Conservation (phyloP, 352 stramenopile species). For the Blastocystis sp. region DNA sequence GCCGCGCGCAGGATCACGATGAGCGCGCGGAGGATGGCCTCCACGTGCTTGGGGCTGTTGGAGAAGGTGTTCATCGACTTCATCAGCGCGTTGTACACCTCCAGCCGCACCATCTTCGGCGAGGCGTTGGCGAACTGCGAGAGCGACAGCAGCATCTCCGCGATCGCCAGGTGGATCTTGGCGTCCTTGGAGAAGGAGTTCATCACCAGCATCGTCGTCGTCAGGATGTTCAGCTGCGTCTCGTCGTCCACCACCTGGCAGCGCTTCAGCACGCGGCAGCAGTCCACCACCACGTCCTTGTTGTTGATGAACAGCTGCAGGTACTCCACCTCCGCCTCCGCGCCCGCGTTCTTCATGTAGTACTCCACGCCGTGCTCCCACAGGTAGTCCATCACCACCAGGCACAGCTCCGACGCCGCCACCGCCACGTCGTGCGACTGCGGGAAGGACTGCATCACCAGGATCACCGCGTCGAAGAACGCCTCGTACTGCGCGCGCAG, state of each 20-base stretch:
- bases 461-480: slow-evolving; percentile 43
- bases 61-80: slow-evolving; percentile 55
- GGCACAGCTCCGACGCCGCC: slow-evolving; percentile 19
- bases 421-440: slow-evolving; percentile 46
- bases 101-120: slow-evolving; percentile 60
- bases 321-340: slow-evolving; percentile 33
- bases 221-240: slow-evolving; percentile 45
- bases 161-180: slow-evolving; percentile 50
- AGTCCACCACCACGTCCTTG: slow-evolving; percentile 54
- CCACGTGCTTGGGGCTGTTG: slow-evolving; percentile 22
- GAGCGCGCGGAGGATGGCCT: slow-evolving; percentile 44
- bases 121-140: slow-evolving; percentile 26
- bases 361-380: slow-evolving; percentile 53
- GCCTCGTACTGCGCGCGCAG: neutral
- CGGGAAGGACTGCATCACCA: slow-evolving; percentile 29
- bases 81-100: slow-evolving; percentile 63
- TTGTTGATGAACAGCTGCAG: slow-evolving; percentile 63
- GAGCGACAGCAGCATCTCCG: slow-evolving; percentile 37
- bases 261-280: slow-evolving; percentile 47
- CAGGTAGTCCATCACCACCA: slow-evolving; percentile 56
- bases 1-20: slow-evolving; percentile 31
- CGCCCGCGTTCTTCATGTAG: slow-evolving; percentile 49
- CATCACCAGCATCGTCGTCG: slow-evolving; percentile 28
- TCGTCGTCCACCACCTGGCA: slow-evolving; percentile 58
- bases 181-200: slow-evolving; percentile 58